Conservation (phyloP, 1,284 basidiomycete genomes). For the Tilletia horrida region DNA sequence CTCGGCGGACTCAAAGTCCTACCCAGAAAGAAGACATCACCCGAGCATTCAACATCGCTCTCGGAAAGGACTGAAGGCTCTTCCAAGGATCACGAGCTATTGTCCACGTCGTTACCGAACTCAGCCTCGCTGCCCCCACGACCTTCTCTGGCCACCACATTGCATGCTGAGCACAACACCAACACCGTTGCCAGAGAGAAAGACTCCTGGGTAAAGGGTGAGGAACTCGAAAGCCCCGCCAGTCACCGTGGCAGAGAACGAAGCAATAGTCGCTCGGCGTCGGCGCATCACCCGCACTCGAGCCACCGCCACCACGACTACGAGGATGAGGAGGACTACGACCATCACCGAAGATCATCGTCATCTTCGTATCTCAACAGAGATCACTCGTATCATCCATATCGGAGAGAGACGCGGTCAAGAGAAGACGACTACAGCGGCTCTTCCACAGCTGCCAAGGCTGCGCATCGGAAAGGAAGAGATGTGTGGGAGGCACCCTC, state of each 20-base stretch:
- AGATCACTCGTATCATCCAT: too few relatives aligned
- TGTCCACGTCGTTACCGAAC: neutral
- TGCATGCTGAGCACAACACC: too few relatives aligned
- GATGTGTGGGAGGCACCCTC: constrained; percentile 2
- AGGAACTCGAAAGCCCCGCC: neutral
- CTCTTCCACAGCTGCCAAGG: neutral
- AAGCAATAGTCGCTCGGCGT: neutral
- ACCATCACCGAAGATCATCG: neutral
- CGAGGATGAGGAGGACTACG: neutral
- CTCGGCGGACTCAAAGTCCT: too few relatives aligned
- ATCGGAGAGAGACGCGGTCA: too few relatives aligned
- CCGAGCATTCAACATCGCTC: neutral
- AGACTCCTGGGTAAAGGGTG: too few relatives aligned
- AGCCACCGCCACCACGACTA: neutral
- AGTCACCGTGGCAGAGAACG: neutral
- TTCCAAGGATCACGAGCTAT: neutral
- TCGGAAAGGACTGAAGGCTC: neutral
- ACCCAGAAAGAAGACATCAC: too few relatives aligned
- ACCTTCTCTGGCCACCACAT: neutral
- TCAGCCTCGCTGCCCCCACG: neutral
- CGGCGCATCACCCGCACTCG: neutral
- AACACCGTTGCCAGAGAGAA: too few relatives aligned
- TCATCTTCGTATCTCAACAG: too few relatives aligned
- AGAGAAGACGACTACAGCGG: neutral
- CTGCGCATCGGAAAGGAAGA: neutral